Percentiles rank a stretch among this genome's conserved stretches.
These are phyloP conservation scores for Flaveria linearis DNA, from an alignment of 129 eudicot genomes.

Conservation along the genomic window DNA sequence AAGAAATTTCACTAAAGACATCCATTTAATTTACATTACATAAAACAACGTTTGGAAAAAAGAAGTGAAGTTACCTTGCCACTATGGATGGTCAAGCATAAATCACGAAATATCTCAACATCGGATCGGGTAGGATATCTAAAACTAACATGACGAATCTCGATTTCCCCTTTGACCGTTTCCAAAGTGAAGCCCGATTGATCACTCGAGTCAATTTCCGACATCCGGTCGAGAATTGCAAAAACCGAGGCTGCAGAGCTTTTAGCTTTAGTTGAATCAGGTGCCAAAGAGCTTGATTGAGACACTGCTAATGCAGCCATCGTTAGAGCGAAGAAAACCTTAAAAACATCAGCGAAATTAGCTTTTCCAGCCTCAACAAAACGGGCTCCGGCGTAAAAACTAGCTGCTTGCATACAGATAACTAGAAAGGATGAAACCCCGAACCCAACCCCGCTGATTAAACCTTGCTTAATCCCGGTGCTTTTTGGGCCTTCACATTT, in stretches of 20 bases:
- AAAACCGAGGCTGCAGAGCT: constrained; percentile 1
- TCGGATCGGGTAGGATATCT: constrained; percentile 8
- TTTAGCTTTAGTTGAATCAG: constrained; percentile 11
- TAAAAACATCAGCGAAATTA: background rate
- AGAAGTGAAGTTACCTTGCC: constrained; percentile 11
- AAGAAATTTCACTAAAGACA: too few species aligned
- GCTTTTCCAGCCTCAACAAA: background rate
- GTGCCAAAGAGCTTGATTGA: constrained; percentile 8
- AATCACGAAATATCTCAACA: constrained; percentile 7
- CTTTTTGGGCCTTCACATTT: background rate
- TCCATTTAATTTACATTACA: too few species aligned
- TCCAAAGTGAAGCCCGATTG: constrained; percentile 8
- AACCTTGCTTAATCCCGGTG: background rate
- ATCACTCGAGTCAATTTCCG: constrained; percentile 15
- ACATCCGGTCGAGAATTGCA: background rate
- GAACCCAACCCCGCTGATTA: background rate
- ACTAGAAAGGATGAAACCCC: background rate
- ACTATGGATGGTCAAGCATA: constrained; percentile 13
- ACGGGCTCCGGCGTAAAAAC: background rate
- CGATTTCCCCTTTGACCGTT: background rate
- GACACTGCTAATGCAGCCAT: background rate
- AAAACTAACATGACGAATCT: constrained; percentile 11
- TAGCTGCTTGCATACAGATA: background rate
- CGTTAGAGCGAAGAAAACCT: constrained; percentile 4
- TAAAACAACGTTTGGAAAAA: background rate